These are phyloP conservation scores for Coemansia sp. DNA, from an alignment of 192 early-diverging fungal genomes.

Conservation along the genomic window DNA sequence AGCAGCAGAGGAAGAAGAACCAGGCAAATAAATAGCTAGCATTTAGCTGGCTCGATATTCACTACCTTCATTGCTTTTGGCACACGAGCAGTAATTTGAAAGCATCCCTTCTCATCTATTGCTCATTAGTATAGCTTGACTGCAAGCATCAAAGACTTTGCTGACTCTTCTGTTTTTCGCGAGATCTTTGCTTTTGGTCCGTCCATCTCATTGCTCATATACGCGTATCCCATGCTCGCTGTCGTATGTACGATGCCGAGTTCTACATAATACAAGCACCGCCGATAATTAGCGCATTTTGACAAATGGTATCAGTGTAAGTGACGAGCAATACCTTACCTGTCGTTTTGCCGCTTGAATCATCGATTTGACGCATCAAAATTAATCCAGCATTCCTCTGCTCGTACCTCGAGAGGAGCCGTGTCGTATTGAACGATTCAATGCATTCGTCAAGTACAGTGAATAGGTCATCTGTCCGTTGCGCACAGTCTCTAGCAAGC, in stretches of 20 bases:
- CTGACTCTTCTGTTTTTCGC: conserved; percentile 14
- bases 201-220: conserved; percentile 30
- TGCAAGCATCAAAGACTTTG: conserved; percentile 9
- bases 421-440: conserved; percentile 11
- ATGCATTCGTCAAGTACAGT: conserved; percentile 18
- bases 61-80: too few relatives aligned
- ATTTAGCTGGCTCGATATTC: too few relatives aligned
- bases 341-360: not conserved
- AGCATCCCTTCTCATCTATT: too few relatives aligned
- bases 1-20: too few relatives aligned
- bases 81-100: too few relatives aligned
- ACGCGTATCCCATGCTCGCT: conserved; percentile 63
- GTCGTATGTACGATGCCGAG: conserved; percentile 74
- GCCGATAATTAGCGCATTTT: too few relatives aligned
- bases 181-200: conserved; percentile 30
- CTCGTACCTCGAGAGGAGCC: conserved; percentile 2
- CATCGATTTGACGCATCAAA: conserved; percentile 21
- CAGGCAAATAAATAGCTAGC: too few relatives aligned
- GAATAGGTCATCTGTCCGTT: conserved; percentile 24
- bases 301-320: too few relatives aligned
- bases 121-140: conserved; percentile 24
- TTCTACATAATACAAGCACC: conserved; percentile 36
- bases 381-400: conserved; percentile 27
- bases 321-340: not conserved
- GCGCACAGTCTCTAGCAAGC: conserved; percentile 63